A percentile compares a stretch with the other conserved stretches of the same genome.
phyloP scores from a whole-genome alignment of 1,284 basidiomycete species.

The Sporisorium exsertum region DNA sequence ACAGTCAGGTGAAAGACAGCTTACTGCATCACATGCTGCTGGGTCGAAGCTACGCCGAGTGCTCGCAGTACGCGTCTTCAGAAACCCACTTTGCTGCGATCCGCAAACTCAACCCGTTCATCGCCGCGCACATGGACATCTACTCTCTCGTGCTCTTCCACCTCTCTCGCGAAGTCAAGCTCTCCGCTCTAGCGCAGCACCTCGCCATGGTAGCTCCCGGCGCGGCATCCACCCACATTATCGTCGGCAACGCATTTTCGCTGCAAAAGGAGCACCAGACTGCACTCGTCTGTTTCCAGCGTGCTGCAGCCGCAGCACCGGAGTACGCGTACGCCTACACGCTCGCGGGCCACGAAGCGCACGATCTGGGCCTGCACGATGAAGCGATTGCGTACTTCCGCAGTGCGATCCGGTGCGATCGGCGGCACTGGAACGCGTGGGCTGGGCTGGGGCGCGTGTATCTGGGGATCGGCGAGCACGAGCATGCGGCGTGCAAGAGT shows the following conservation, averaged over 20 bases:
- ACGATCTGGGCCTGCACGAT: conserved; percentile 59
- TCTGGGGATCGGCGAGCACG: conserved; percentile 52
- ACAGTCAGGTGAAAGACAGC: conserved; percentile 38
- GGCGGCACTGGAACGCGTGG: conserved; percentile 67
- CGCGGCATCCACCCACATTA: conserved; percentile 60
- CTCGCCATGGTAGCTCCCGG: conserved; percentile 52
- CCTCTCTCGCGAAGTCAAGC: conserved; percentile 65
- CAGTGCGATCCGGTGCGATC: conserved; percentile 60
- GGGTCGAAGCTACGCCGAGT: conserved; percentile 59
- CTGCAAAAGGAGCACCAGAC: conserved; percentile 64
- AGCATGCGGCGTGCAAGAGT: conserved; percentile 56
- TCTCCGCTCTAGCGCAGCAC: conserved; percentile 63
- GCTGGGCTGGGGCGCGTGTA: conserved; percentile 64
- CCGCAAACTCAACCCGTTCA: conserved; percentile 50
- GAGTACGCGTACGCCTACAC: conserved; percentile 67
- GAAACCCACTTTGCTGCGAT: conserved; percentile 56
- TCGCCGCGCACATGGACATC: conserved; percentile 63
- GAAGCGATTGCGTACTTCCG: conserved; percentile 63
- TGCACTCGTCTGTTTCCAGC: conserved; percentile 63
- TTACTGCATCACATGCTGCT: conserved; percentile 54
- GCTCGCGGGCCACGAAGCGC: conserved; percentile 66
- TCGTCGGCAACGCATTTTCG: conserved; percentile 65
- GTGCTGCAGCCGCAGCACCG: conserved; percentile 59
- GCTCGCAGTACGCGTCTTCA: conserved; percentile 58
- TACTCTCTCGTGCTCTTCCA: conserved; percentile 67